Conservation (phyloP, 495 filamentous ascomycete genomes). For the Hyphodiscus hymeniophilus region DNA sequence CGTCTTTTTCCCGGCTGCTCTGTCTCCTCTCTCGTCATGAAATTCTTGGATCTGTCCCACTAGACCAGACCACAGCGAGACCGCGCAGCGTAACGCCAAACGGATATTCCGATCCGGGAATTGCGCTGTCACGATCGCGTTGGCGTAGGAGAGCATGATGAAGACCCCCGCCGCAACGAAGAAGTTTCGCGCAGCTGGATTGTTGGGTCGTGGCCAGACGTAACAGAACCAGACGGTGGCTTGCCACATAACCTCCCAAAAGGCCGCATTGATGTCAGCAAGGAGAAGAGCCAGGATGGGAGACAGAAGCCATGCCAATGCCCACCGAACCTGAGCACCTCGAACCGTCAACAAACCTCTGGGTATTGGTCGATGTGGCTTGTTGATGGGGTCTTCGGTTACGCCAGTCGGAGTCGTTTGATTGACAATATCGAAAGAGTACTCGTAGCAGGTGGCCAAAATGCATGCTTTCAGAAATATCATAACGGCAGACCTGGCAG, state of each 20-base stretch:
- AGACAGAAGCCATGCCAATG: slow-evolving; percentile 28
- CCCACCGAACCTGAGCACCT: slow-evolving; percentile 24
- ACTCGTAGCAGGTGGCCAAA: neutral
- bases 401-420: slow-evolving; percentile 37
- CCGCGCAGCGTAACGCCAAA: neutral
- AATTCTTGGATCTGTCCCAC: slow-evolving; percentile 44
- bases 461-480: neutral
- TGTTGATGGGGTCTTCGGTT: slow-evolving; percentile 44
- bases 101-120: neutral
- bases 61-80: slow-evolving; percentile 24
- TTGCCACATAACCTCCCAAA: slow-evolving; percentile 27
- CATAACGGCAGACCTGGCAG: neutral
- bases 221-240: slow-evolving; percentile 29
- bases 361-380: slow-evolving; percentile 49
- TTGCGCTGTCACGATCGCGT: slow-evolving; percentile 8
- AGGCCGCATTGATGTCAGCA: slow-evolving; percentile 44
- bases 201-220: slow-evolving; percentile 37
- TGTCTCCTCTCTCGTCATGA: slow-evolving; percentile 37
- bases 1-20: slow-evolving; percentile 30
- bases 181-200: slow-evolving; percentile 30
- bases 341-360: slow-evolving; percentile 28
- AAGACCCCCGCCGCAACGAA: slow-evolving; percentile 24
- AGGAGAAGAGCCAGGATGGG: slow-evolving; percentile 25
- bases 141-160: slow-evolving; percentile 6
- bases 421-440: slow-evolving; percentile 35